These are phyloP conservation scores for Ophiocytium majus DNA, from an alignment of 352 stramenopile species.

Conservation along the genomic window DNA sequence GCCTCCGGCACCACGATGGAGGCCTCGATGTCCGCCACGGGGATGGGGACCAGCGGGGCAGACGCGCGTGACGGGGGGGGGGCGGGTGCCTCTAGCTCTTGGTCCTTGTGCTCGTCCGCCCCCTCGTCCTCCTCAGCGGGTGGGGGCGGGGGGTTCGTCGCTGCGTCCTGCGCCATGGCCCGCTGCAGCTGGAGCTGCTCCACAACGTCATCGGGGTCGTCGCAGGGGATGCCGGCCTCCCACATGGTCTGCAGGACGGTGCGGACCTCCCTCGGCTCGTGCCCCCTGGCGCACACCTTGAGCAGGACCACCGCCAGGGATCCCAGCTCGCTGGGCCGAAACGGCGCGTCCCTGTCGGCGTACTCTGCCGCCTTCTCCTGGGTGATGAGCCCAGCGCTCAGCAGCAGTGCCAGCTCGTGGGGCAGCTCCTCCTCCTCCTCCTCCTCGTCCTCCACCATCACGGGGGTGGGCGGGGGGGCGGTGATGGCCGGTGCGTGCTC, in stretches of 20 bases:
- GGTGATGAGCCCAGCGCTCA: neutral
- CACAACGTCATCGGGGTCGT: neutral
- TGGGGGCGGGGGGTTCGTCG: neutral
- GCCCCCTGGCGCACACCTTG: neutral
- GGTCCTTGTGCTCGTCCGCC: too few species aligned
- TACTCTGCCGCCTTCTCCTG: neutral
- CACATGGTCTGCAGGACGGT: conserved; percentile 1
- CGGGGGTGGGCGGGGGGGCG: too few species aligned
- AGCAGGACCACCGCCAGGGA: neutral
- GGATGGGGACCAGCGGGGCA: neutral
- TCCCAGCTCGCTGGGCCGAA: too few species aligned
- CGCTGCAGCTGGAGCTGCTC: conserved; percentile 13
- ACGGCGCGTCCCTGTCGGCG: too few species aligned
- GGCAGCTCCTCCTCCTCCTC: neutral
- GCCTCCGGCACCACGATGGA: neutral
- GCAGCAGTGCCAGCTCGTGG: neutral
- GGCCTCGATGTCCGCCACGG: neutral
- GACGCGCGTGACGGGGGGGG: too few species aligned
- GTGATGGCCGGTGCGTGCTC: too few species aligned
- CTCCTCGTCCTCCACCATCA: neutral
- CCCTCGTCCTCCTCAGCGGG: too few species aligned
- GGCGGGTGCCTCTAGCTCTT: too few species aligned
- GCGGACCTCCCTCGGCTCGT: neutral
- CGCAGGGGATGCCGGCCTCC: neutral
- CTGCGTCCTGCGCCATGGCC: neutral